A percentile compares a stretch with the other conserved stretches of the same genome.
Conservation (phyloP, 805 yeast species). For the Osmozyma mogii region DNA sequence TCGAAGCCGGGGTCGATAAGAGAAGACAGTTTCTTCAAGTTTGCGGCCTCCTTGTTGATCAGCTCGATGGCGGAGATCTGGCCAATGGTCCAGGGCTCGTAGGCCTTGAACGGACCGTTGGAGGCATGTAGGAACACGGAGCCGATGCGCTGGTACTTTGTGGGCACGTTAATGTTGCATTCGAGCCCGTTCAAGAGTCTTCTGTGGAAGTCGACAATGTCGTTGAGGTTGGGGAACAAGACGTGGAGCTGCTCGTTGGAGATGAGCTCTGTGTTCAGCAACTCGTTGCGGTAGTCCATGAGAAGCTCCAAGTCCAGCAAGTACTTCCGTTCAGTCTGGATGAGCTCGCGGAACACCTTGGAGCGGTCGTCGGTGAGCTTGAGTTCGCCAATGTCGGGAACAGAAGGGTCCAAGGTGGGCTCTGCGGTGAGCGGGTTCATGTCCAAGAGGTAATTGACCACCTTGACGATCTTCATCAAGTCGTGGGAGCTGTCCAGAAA, state of each 20-base stretch:
- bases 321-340: slow-evolving; percentile 86
- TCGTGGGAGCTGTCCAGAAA: slow-evolving; percentile 77
- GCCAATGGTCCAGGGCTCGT: slow-evolving; percentile 92
- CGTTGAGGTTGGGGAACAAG: slow-evolving; percentile 77
- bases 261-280: slow-evolving; percentile 56
- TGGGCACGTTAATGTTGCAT: slow-evolving; percentile 71
- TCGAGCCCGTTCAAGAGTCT: slow-evolving; percentile 83
- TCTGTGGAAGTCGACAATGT: slow-evolving; percentile 86
- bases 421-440: slow-evolving; percentile 2
- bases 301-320: slow-evolving; percentile 84
- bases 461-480: slow-evolving; percentile 63
- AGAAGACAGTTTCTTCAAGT: slow-evolving; percentile 45
- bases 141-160: slow-evolving; percentile 77
- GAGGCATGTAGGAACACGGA: slow-evolving; percentile 82
- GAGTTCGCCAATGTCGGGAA: slow-evolving; percentile 14
- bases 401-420: slow-evolving; percentile 14
- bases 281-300: slow-evolving; percentile 57
- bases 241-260: slow-evolving; percentile 73
- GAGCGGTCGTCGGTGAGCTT: slow-evolving; percentile 50
- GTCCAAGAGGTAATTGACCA: slow-evolving; percentile 51
- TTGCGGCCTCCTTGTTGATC: slow-evolving; percentile 54
- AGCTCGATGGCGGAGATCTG: slow-evolving; percentile 83
- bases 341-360: slow-evolving; percentile 75
- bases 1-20: slow-evolving; percentile 82
- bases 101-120: slow-evolving; percentile 68